phyloP scores from a whole-genome alignment of 805 yeast genomes.

The Kregervanrija pseudodelftensis region DNA sequence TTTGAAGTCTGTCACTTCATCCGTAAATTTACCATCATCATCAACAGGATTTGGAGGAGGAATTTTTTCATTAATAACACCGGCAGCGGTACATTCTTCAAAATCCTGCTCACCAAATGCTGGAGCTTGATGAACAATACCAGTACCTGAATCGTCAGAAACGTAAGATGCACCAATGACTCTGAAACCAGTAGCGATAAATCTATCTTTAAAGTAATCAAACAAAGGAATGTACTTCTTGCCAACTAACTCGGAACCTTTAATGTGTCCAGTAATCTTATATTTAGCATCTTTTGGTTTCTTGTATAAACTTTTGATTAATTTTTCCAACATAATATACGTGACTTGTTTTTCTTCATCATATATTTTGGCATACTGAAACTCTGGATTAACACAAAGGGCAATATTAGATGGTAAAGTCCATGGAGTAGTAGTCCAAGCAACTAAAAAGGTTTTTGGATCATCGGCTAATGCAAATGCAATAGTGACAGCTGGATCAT shows the following conservation, averaged over 20 bases:
- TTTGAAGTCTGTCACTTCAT: slow-evolving; percentile 62
- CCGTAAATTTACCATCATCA: slow-evolving; percentile 81
- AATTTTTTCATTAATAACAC: slow-evolving; percentile 62
- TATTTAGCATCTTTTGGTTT: slow-evolving; percentile 88
- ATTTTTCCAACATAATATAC: slow-evolving; percentile 78
- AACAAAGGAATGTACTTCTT: slow-evolving; percentile 76
- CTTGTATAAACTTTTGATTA: slow-evolving; percentile 81
- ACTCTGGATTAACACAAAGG: slow-evolving; percentile 82
- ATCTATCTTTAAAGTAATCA: slow-evolving; percentile 69
- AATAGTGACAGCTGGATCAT: slow-evolving; percentile 92
- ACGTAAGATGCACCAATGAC: slow-evolving; percentile 83
- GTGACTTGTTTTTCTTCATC: slow-evolving; percentile 81
- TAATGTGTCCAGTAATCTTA: slow-evolving; percentile 71
- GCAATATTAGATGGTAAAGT: slow-evolving; percentile 93
- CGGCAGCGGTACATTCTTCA: slow-evolving; percentile 67
- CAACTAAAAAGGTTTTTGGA: slow-evolving; percentile 77
- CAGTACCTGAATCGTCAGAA: slow-evolving; percentile 94
- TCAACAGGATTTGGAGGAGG: slow-evolving; percentile 92
- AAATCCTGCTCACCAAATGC: slow-evolving; percentile 99
- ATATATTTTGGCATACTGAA: slow-evolving; percentile 85
- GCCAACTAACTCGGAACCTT: slow-evolving; percentile 78
- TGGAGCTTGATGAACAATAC: slow-evolving; percentile 97
- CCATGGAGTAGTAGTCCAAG: slow-evolving; percentile 99
- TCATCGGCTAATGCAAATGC: slow-evolving; percentile 79
- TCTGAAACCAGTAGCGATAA: slow-evolving; percentile 70